Evolutionary conservation across 164 flowering plant genomes (phyloP).

Genomic region (Cinnamomum chago): DNA sequence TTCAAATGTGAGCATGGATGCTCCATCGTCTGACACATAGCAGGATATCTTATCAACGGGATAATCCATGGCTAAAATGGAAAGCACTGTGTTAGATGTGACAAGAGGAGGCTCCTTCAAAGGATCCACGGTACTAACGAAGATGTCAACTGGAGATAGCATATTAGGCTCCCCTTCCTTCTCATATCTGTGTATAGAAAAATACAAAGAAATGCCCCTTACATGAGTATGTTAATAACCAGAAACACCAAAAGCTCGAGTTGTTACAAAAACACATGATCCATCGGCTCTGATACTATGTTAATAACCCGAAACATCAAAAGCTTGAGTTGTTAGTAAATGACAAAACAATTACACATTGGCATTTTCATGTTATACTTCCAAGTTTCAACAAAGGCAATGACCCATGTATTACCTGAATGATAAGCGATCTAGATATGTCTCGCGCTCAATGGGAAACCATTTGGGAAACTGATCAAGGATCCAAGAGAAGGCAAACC

Average conservation of each 20-base stretch:
- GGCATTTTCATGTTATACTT: too few relatives aligned
- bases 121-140: constrained; percentile 94
- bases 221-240: too few relatives aligned
- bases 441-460: constrained; percentile 95
- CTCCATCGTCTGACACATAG: constrained; percentile 94
- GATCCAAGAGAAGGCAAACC: constrained; percentile 98
- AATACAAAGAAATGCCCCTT: background rate
- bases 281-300: too few relatives aligned
- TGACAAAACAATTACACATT: too few relatives aligned
- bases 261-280: too few relatives aligned
- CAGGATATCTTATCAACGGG: constrained; percentile 90
- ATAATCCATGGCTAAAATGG: constrained; percentile 88
- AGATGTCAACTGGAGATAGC: constrained; percentile 78
- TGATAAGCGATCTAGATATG: constrained; percentile 95
- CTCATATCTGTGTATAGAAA: constrained; percentile 54
- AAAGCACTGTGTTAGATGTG: constrained; percentile 77
- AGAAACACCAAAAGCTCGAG: too few relatives aligned
- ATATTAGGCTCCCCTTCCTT: constrained; percentile 81
- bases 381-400: background rate
- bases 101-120: constrained; percentile 94
- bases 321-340: too few relatives aligned
- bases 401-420: constrained; percentile 48
- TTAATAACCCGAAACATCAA: too few relatives aligned
- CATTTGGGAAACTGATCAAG: constrained; percentile 99
- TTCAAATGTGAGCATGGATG: constrained; percentile 90